Base-by-base conservation (phyloP, 176 grass and related monocot genomes). In the Phragmites australis region DNA sequence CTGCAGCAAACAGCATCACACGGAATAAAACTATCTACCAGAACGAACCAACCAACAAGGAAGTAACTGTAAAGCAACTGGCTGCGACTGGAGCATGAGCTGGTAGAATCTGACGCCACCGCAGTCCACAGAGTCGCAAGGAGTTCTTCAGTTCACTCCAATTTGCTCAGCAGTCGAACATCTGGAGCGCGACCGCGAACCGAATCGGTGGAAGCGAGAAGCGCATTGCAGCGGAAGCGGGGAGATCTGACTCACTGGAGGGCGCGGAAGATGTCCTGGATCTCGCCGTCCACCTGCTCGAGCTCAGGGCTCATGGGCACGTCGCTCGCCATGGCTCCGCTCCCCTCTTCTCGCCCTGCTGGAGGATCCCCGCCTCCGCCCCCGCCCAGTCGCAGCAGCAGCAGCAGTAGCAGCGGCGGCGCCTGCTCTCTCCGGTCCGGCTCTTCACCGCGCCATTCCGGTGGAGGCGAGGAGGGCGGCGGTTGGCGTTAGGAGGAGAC, bases 251-350 rank as follows among this genome's bases (percentile, higher is more conserved):
- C 87, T 93, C 80, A 96, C 97, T 96, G 90, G 55, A 99, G 97
- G 55, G 88, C 97, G 52, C 90, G 93, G 87, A 99, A 99, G 77
- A 96, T 90, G 79, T 99, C 90, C 79, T 91, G 90, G 90, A 96
- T 96, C 88, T 99, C 86, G 77, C 93, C 97, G 82, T 99, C 88
- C 19, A 96, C 82, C 93, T 90, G 90, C 85, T 99, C 93, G 25
- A 96, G 81, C 76, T 99, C 93, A 58, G 90, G 75, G 72, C 97
- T 96, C 90, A 99, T 91, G 78, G 88, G 87, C 68, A 88, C 73
- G 76, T 94, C 84, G 84, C 82, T 99, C 87, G 84, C 79, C 90
- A 94, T 94, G 84, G 57, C 61, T 64, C n/a, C 18, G 25, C 70
- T 37, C 25, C 30, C 40, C 9, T 2, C 19, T 14, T 1, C 44